phyloP scores from a whole-genome alignment of 2,329 filamentous ascomycete genomes.

The Annulohypoxylon truncatum region DNA sequence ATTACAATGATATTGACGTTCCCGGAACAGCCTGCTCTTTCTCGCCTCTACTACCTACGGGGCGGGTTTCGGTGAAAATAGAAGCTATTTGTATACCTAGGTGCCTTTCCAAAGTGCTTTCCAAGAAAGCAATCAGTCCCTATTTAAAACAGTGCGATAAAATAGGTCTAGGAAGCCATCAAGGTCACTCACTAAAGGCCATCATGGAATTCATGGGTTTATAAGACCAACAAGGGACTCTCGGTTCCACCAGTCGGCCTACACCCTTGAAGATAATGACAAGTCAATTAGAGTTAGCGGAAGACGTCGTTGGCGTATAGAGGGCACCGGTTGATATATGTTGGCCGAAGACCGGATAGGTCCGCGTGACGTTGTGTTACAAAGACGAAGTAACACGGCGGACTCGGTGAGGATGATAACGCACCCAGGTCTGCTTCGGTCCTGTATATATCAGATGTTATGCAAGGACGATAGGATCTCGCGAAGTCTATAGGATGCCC shows the following conservation, averaged over 20 bases:
- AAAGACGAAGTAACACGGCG: not conserved
- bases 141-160: not conserved
- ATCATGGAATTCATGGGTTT: slow-evolving; percentile 9
- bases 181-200: not conserved
- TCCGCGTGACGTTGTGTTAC: not conserved
- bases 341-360: slow-evolving; percentile 1
- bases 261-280: not conserved
- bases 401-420: slow-evolving; percentile 3
- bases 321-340: not conserved
- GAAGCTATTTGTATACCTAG: too few species aligned
- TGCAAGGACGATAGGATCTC: slow-evolving; percentile 1
- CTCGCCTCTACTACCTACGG: too few species aligned
- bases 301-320: not conserved
- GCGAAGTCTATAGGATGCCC: not conserved
- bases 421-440: not conserved
- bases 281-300: not conserved
- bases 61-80: too few species aligned
- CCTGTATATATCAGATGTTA: not conserved
- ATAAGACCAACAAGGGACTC: slow-evolving; percentile 20
- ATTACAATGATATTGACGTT: too few species aligned
- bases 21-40: too few species aligned
- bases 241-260: not conserved
- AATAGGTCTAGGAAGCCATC: not conserved
- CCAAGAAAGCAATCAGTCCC: not conserved
- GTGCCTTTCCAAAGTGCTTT: too few species aligned